Evolutionary conservation across 192 early-diverging fungal genomes (phyloP), one percentile per base, ranked within the genome.

Genomic region (Funneliformis mosseae): DNA sequence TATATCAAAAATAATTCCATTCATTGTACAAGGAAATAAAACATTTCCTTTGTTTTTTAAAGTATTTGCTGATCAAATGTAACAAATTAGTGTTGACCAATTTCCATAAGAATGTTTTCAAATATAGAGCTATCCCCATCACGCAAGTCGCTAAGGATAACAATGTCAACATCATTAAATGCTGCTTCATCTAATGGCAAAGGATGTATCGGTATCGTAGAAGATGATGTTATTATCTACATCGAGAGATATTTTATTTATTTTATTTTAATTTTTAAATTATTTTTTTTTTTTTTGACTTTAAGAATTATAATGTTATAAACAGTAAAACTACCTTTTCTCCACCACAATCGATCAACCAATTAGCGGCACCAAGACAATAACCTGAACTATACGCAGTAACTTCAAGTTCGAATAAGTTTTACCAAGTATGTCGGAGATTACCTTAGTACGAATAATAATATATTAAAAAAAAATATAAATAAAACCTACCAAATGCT

Each of bases 1-100:
- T 8, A 97, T 82, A 81, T 97, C 95, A 83, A 91, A 94, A 0
- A 95, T 85, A 8, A 90, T 85, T 18, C 95, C 95, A 48, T 88
- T 91, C 4, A 93, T 89, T 78, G 90, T 77, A 42, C 91, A 86
- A 3, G 93, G 86, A 48, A 97, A 86, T 18, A 97, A 70, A 12
- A 94, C 92, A 79, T 95, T 93, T 16, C 91, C 89, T 11, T 89
- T 80, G 41, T 87, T 83, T 60, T 88, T 28, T 60, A 86, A 74
- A 39, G 76, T 68, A 9, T 79, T 77, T n/a, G 62, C 78, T 85
- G 55, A 43, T 25, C n/a, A 63, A 42, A 41, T 33, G 25, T 73
- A 33, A 21, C 48, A 39, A 14, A n/a, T 74, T 59, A 28, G 42
- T 59, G 8, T 50, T 21, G 14, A 41, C 82, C 83, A 14, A 90